Evolutionary conservation across 1,284 basidiomycete species (phyloP).

Genomic region (Sporisorium sorghi): DNA sequence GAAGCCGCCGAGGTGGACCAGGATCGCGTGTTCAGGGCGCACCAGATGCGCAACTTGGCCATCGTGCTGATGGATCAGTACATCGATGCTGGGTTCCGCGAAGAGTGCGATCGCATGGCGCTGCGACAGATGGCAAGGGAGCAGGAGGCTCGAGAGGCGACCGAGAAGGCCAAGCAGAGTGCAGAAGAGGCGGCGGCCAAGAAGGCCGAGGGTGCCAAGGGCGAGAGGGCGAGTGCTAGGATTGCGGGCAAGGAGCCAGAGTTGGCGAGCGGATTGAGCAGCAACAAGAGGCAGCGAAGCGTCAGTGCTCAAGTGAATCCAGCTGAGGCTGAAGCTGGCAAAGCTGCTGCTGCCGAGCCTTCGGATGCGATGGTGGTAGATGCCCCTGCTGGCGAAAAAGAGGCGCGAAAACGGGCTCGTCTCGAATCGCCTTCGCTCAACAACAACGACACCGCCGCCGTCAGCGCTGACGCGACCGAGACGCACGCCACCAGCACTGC

Average conservation of each 20-base stretch:
- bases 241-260: conserved; percentile 80
- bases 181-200: conserved; percentile 52
- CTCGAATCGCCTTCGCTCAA: conserved; percentile 15
- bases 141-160: conserved; percentile 71
- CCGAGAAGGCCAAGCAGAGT: conserved; percentile 72
- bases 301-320: conserved; percentile 21
- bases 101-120: conserved; percentile 91
- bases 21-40: conserved; percentile 81
- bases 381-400: conserved; percentile 12
- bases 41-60: conserved; percentile 88
- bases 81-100: conserved; percentile 83
- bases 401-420: conserved; percentile 38
- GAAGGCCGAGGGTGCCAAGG: conserved; percentile 43
- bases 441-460: background rate
- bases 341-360: background rate
- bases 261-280: conserved; percentile 30
- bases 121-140: conserved; percentile 78
- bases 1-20: conserved; percentile 75
- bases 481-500: background rate
- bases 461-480: background rate
- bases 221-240: conserved; percentile 72
- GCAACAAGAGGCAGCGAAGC: conserved; percentile 52
- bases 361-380: conserved; percentile 5
- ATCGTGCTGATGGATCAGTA: conserved; percentile 84
- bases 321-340: background rate